phyloP scores from a whole-genome alignment of 176 grass and related monocot genomes.

The Rhynchospora tenuis region DNA sequence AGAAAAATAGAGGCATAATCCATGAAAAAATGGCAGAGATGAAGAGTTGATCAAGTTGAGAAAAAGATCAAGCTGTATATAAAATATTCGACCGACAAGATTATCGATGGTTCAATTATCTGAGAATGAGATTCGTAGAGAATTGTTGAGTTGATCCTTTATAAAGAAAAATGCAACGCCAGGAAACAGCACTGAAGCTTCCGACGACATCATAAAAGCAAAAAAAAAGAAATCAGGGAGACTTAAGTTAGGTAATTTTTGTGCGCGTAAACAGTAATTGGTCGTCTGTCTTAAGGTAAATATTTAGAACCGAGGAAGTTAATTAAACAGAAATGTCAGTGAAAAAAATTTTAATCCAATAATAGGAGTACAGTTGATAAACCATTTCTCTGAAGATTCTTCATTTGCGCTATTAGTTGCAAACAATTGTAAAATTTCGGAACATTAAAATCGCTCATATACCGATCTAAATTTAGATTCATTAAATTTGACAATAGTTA shows the following conservation, averaged over 20 bases:
- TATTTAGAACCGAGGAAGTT: not conserved
- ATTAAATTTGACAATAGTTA: not conserved
- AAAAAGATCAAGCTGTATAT: not conserved
- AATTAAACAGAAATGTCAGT: not conserved
- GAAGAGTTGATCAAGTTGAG: not conserved
- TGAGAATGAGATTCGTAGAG: too few relatives aligned
- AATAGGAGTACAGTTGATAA: not conserved
- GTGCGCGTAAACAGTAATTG: too few relatives aligned
- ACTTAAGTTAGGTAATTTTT: not conserved
- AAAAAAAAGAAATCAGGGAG: not conserved
- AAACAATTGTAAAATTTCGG: not conserved
- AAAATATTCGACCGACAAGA: not conserved
- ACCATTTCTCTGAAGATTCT: not conserved
- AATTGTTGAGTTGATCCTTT: too few relatives aligned
- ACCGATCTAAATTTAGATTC: not conserved
- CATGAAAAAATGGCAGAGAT: not conserved
- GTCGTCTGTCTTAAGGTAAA: not conserved
- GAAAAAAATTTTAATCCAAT: not conserved
- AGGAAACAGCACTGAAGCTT: not conserved
- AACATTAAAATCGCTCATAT: not conserved
- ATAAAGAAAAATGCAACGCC: too few relatives aligned
- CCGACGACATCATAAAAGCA: not conserved
- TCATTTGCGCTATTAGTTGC: not conserved
- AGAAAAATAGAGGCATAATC: conserved; percentile 4
- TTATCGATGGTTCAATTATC: too few relatives aligned